Conservation (phyloP, 1,284 basidiomycete species). For the Exobasidium rhododendri region DNA sequence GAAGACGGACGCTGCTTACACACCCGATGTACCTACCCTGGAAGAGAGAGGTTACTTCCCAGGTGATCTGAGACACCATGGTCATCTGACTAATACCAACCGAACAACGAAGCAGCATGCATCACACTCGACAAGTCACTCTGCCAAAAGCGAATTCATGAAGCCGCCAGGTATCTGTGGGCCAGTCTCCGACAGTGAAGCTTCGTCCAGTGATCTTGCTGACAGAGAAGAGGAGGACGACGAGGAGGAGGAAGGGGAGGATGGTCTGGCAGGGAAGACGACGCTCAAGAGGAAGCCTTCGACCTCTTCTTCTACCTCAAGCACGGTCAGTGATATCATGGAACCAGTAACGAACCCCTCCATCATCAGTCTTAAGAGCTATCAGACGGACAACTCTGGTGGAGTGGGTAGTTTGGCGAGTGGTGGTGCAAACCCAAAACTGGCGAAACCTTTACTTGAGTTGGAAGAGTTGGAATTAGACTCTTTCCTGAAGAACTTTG, state of each 20-base stretch:
- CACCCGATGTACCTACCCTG: conserved; percentile 6
- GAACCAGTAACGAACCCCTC: conserved; percentile 9
- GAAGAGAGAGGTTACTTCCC: conserved; percentile 14
- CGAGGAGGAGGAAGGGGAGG: background rate
- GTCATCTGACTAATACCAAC: background rate
- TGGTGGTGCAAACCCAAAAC: conserved; percentile 33
- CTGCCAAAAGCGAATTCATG: background rate
- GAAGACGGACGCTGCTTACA: background rate
- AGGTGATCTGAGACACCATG: conserved; percentile 12
- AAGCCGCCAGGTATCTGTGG: conserved; percentile 1
- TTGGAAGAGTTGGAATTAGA: conserved; percentile 53
- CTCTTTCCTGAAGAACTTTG: conserved; percentile 48
- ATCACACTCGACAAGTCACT: background rate
- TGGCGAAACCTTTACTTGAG: conserved; percentile 44
- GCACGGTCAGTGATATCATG: background rate
- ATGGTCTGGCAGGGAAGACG: background rate
- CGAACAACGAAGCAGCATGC: background rate
- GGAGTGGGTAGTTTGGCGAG: conserved; percentile 24
- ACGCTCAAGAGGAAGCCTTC: background rate
- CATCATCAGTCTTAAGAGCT: conserved; percentile 11
- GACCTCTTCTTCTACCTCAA: background rate
- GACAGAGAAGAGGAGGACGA: conserved; percentile 1
- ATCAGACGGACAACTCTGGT: background rate
- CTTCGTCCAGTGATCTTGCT: background rate
- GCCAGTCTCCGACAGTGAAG: background rate